phyloP scores from a whole-genome alignment of 179 eudicot species.

The Beta macrorhiza region DNA sequence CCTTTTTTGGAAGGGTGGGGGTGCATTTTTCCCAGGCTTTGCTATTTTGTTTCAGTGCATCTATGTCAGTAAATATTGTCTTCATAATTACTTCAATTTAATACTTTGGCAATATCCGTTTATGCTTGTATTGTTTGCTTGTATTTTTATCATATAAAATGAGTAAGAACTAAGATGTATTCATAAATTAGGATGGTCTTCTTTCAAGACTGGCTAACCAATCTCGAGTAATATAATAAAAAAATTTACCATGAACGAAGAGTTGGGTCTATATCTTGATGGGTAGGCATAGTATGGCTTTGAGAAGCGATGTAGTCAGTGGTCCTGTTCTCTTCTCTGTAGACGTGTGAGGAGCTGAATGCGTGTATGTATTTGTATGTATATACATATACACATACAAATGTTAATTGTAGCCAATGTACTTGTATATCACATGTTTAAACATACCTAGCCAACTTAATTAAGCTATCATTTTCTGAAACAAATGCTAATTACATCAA shows the following conservation, averaged over 20 bases:
- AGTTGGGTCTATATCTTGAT: no score
- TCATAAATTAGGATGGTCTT: no score
- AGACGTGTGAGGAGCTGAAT: no score
- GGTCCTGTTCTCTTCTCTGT: no score
- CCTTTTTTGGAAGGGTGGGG: background rate
- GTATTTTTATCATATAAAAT: background rate
- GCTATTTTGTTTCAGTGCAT: background rate
- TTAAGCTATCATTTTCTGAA: background rate
- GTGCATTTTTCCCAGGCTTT: background rate
- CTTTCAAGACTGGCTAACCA: no score
- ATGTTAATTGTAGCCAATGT: background rate
- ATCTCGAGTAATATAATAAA: no score
- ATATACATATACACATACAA: no score
- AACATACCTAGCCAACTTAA: background rate
- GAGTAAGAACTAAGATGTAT: no score
- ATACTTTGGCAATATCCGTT: background rate
- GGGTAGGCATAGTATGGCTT: no score
- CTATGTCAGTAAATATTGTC: conserved; percentile 4
- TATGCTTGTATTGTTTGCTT: background rate
- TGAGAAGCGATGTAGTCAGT: no score
- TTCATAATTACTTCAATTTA: conserved; percentile 19
- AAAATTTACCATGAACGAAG: no score
- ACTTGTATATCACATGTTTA: background rate
- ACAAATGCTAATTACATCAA: background rate
- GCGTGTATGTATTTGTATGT: no score